Evolutionary conservation across 768 basidiomycete genomes (phyloP).

Genomic region (Tricholoma sp.): DNA sequence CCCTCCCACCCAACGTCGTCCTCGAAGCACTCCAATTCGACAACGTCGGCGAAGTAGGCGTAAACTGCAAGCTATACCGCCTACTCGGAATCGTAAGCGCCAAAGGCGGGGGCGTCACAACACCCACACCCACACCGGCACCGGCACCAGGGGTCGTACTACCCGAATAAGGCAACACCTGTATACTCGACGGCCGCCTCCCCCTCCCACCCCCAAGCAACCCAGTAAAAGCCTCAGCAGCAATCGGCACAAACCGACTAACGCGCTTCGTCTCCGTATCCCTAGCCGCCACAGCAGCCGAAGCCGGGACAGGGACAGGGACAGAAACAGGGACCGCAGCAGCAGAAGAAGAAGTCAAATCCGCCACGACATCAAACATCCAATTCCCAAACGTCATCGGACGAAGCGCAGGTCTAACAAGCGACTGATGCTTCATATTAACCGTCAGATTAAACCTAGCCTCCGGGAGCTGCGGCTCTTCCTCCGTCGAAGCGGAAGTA

Average conservation of each 20-base stretch:
- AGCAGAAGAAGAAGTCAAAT: background rate
- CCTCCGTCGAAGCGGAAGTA: no score
- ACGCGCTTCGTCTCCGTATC: background rate
- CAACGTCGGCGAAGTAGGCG: background rate
- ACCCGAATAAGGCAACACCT: background rate
- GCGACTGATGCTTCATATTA: background rate
- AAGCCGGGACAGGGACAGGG: background rate
- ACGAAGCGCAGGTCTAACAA: background rate
- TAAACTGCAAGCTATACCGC: background rate
- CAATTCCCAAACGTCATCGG: background rate
- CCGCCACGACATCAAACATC: background rate
- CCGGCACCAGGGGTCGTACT: background rate
- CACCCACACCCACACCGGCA: no score
- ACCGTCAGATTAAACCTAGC: background rate
- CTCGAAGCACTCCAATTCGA: constrained; percentile 17
- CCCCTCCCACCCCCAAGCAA: background rate
- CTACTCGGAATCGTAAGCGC: background rate
- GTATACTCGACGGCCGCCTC: background rate
- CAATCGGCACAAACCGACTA: background rate
- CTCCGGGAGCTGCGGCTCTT: no score
- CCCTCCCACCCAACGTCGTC: constrained; percentile 10
- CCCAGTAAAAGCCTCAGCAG: background rate
- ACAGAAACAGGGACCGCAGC: no score
- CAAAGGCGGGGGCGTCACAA: background rate
- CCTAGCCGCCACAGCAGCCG: no score